These are phyloP conservation scores for Diplosphaera chodatii DNA, from an alignment of 139 green algal genomes.

Conservation along the genomic window DNA sequence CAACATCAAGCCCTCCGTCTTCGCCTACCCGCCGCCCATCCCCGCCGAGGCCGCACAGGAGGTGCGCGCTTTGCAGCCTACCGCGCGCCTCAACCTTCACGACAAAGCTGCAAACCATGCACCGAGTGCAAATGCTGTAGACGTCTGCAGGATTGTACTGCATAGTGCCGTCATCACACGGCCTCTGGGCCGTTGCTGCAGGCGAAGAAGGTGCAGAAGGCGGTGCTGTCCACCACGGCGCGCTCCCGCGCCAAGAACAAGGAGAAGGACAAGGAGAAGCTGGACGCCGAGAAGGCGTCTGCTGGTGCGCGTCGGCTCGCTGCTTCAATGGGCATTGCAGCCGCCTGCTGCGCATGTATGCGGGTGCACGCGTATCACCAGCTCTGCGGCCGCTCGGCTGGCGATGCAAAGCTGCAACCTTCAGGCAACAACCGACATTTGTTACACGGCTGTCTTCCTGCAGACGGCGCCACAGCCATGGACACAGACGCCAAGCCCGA, in stretches of 20 bases:
- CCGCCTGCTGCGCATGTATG: too few relatives aligned
- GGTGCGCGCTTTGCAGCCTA: not conserved
- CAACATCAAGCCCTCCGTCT: constrained; percentile 70
- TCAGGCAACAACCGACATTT: too few relatives aligned
- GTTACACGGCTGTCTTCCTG: not conserved
- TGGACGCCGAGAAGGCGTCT: constrained; percentile 1
- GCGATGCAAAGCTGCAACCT: too few relatives aligned
- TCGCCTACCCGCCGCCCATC: constrained; percentile 82
- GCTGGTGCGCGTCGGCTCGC: not conserved
- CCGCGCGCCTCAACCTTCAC: too few relatives aligned
- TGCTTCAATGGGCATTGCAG: too few relatives aligned
- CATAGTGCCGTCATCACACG: too few relatives aligned
- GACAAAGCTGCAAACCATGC: too few relatives aligned
- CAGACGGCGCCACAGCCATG: constrained; percentile 16
- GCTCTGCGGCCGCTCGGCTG: too few relatives aligned
- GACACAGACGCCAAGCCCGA: constrained; percentile 18
- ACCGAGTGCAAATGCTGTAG: too few relatives aligned
- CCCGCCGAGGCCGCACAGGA: constrained; percentile 18
- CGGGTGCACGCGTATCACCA: too few relatives aligned
- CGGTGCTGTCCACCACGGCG: constrained; percentile 91
- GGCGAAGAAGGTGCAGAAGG: constrained; percentile 75
- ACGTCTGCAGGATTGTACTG: too few relatives aligned
- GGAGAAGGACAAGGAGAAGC: constrained; percentile 51
- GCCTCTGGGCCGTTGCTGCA: too few relatives aligned
- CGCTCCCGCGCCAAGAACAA: constrained; percentile 71